Evolutionary conservation across 169 alveolate genomes (phyloP), one percentile per base, ranked within the genome.

Genomic region (Plasmodium gallinaceum): DNA sequence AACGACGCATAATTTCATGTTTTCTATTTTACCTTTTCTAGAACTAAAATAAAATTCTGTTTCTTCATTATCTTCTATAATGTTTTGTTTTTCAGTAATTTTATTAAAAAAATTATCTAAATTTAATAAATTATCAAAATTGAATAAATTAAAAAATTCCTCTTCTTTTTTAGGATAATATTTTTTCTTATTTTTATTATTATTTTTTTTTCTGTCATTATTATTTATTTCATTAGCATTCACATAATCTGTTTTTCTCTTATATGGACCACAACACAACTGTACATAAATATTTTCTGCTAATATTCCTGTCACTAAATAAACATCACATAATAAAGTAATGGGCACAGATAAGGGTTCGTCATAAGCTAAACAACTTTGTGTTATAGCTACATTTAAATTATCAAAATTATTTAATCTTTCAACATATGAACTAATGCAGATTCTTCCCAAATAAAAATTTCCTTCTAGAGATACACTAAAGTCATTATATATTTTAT

Each of bases 341-440:
- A 95, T 88, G 4, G 98, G 97, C 52, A 88, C 88, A 71, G 94
- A 94, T 20, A 92, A 88, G n/a, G 97, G 96, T 24, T 96, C 96
- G 46, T 96, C 98, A 58, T 91, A 89, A 0, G 96, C 96, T 66
- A 93, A 95, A 72, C 98, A 96, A 14, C 98, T 90, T 39, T 94
- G 93, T 16, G 94, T 92, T 61, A 94, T 97, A 24, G 98, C 98
- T n/a, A 94, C 94, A 93, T 95, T 88, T 26, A 96, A 89, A 80
- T 94, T 96, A 22, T 94, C 96, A 43, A 92, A 93, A 69, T 92
- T 96, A 60, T 91, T 70, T 60, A 96, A 70, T 20, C 97, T 70
- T 88, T 96, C 97, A 5, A 96, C 97, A 68, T 97, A 95, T 20
- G 97, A 94, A 37, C 98, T 93, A 60, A 97, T 92, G 70, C 96